phyloP scores from a whole-genome alignment of 1,284 basidiomycete species.

The Singerocomus rubriflavus region DNA sequence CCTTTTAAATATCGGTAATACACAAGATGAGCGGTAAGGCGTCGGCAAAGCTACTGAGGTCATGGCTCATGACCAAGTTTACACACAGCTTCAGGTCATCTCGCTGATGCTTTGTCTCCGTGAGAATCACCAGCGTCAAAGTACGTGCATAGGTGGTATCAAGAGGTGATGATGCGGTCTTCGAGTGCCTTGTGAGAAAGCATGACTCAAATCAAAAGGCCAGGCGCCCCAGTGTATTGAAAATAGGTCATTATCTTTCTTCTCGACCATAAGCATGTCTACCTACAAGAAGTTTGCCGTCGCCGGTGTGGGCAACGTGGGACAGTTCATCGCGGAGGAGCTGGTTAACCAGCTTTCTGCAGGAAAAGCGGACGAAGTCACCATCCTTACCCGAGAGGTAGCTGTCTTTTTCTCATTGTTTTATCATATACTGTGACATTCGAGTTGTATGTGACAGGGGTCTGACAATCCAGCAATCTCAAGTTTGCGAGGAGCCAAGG shows the following conservation, averaged over 20 bases:
- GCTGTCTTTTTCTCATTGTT: too few species aligned
- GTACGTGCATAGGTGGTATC: too few species aligned
- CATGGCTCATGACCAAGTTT: too few species aligned
- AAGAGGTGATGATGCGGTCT: too few species aligned
- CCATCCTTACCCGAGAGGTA: conserved; percentile 3
- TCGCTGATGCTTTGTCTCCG: too few species aligned
- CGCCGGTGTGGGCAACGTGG: conserved; percentile 2
- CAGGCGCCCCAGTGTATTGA: background rate
- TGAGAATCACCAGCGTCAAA: too few species aligned
- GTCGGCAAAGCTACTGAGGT: too few species aligned
- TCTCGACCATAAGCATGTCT: background rate
- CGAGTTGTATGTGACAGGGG: background rate
- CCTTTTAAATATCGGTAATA: too few species aligned
- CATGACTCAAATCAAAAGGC: background rate
- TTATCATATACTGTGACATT: background rate
- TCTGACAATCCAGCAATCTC: background rate
- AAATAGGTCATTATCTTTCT: background rate
- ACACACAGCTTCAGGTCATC: too few species aligned
- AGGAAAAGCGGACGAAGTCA: background rate
- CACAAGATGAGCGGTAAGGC: too few species aligned
- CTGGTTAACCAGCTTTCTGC: background rate
- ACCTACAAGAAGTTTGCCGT: background rate
- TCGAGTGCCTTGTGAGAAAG: background rate
- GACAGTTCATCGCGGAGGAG: conserved; percentile 1
- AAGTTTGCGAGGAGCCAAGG: background rate